phyloP scores from a whole-genome alignment of 352 stramenopile genomes.

The Phytophthora multivora region DNA sequence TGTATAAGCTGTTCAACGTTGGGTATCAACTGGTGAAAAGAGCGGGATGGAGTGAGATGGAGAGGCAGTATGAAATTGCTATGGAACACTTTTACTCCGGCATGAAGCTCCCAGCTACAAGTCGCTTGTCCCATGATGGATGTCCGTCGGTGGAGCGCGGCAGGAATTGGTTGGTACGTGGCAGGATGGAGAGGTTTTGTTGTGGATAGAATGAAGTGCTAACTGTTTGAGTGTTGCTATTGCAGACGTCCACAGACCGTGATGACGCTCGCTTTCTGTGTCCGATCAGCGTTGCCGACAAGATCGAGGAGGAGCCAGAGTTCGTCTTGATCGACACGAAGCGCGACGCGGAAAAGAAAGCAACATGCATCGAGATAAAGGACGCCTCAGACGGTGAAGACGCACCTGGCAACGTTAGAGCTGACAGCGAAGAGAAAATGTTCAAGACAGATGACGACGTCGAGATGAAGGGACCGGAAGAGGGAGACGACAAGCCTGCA shows the following conservation, averaged over 20 bases:
- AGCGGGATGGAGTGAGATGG: conserved; percentile 45
- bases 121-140: conserved; percentile 36
- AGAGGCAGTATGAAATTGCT: conserved; percentile 55
- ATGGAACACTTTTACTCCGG: conserved; percentile 67
- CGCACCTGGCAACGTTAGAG: not conserved
- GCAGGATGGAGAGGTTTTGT: not conserved
- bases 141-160: conserved; percentile 40
- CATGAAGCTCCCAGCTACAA: conserved; percentile 40
- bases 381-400: conserved; percentile 2
- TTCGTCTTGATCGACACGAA: conserved; percentile 43
- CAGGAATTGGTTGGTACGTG: conserved; percentile 61
- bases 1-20: conserved; percentile 39
- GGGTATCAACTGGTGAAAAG: conserved; percentile 49
- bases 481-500: not conserved
- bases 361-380: conserved; percentile 17
- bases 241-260: conserved; percentile 42
- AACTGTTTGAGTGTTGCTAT: conserved; percentile 7
- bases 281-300: conserved; percentile 37
- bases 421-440: conserved; percentile 4
- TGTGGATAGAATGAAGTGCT: conserved; percentile 1
- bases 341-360: conserved; percentile 15
- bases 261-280: conserved; percentile 39
- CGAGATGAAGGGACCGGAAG: conserved; percentile 8
- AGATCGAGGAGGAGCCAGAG: conserved; percentile 24
- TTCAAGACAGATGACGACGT: conserved; percentile 6